Evolutionary conservation across 2,329 filamentous ascomycete species (phyloP), one percentile per base, ranked within the genome.

Genomic region (Alternaria ethzedia): DNA sequence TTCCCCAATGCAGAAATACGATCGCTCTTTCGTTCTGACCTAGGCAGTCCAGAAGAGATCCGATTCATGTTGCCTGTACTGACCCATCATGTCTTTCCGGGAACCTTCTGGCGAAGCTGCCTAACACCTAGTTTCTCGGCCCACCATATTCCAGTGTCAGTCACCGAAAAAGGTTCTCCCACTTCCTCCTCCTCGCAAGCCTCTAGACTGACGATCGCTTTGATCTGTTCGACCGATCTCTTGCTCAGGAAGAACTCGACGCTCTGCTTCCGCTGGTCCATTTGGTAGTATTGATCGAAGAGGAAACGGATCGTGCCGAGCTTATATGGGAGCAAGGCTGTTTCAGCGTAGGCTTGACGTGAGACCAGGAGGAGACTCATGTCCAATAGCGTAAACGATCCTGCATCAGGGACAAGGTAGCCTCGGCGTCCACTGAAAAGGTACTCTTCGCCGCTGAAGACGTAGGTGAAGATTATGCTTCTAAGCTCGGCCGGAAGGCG

Each of bases 341-440:
- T 26, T 0, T 49, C 46, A 0, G n/a, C 15, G 3, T 49, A 0
- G 23, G 25, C 2, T 6, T 49, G 46, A 5, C 46, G 47, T 2
- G 47, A 50, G 4, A 21, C 47, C 4, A 30, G 4, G 3, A 32
- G n/a, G 2, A 30, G 17, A 13, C 26, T 11, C 6, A 50, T 41
- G n/a, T 41, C 0, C 32, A 5, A 0, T 2, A 3, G 0, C 36
- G 36, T 41, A 3, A 13, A 30, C 2, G n/a, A 20, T 10, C 7
- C 6, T 28, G 2, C 15, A 9, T 10, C 13, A 26, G 12, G 6
- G 15, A 9, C 5, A 5, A 12, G 10, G 26, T 5, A 9, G 1
- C 26, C 26, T 0, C 3, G 0, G 10, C 5, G 26, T 28, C 12
- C 1, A 0, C 1, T 2, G 28, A 32, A 15, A 8, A 32, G 6